These are phyloP conservation scores for Cryptomeria japonica DNA, from an alignment of 75 land plant genomes.

Conservation along the genomic window DNA sequence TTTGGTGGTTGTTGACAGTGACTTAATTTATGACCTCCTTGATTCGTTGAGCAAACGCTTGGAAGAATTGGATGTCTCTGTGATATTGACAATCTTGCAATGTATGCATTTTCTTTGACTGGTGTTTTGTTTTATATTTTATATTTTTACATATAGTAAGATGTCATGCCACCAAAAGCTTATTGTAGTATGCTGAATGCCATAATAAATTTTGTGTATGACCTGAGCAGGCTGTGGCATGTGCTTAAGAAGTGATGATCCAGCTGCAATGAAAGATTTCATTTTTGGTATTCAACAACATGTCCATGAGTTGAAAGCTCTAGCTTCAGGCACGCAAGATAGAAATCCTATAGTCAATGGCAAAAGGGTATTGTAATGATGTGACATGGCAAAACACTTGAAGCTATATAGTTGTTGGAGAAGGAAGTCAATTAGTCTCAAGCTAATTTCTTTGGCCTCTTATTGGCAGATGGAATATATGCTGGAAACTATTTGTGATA, in stretches of 20 bases:
- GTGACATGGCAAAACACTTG: neutral
- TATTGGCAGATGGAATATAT: constrained; percentile 87
- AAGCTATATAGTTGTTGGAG: neutral
- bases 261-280: constrained; percentile 86
- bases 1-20: constrained; percentile 49
- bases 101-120: constrained; percentile 40
- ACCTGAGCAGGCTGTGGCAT: constrained; percentile 79
- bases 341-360: constrained; percentile 35
- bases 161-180: neutral
- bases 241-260: constrained; percentile 88
- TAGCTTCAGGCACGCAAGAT: constrained; percentile 35
- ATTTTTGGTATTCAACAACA: constrained; percentile 69
- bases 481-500: constrained; percentile 93
- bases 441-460: constrained; percentile 1
- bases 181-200: constrained; percentile 5
- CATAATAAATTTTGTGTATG: neutral
- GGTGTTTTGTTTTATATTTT: neutral
- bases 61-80: constrained; percentile 86
- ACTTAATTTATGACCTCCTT: constrained; percentile 84
- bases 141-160: neutral
- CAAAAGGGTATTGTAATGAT: constrained; percentile 61
- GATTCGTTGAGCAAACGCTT: constrained; percentile 66
- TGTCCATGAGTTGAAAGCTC: constrained; percentile 64
- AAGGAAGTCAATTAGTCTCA: neutral
- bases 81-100: constrained; percentile 75